phyloP scores from a whole-genome alignment of 106 monocot genomes.

The Chionographis japonica region DNA sequence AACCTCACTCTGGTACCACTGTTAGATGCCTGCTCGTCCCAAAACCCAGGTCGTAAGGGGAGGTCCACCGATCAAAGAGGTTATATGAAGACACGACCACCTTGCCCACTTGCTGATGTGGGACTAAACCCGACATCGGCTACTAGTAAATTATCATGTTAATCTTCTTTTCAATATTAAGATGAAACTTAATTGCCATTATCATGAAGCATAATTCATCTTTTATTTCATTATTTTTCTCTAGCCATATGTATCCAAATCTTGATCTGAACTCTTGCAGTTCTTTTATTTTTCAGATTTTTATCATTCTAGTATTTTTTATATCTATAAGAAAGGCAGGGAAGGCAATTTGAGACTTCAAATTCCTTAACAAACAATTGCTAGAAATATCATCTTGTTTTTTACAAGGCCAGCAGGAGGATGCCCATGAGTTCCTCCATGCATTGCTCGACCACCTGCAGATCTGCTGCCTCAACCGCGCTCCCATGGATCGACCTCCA shows the following conservation, averaged over 20 bases:
- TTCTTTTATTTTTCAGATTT: not conserved
- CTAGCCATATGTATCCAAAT: not conserved
- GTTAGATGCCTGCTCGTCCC: no score
- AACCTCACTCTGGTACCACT: no score
- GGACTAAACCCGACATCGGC: no score
- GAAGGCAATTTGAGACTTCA: not conserved
- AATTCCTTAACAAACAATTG: conserved; percentile 32
- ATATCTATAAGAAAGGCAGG: not conserved
- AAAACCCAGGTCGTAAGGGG: no score
- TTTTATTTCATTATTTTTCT: not conserved
- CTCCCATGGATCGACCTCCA: not conserved
- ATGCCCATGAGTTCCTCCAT: conserved; percentile 81
- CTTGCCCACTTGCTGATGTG: no score
- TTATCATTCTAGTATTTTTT: not conserved
- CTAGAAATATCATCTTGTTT: conserved; percentile 77
- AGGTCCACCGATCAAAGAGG: no score
- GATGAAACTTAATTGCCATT: no score
- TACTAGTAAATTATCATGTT: no score
- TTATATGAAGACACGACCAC: no score
- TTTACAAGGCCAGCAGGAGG: conserved; percentile 45
- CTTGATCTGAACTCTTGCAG: not conserved
- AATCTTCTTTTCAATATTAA: no score
- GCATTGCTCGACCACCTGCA: conserved; percentile 56
- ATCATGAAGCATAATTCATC: no score
- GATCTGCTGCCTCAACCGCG: conserved; percentile 19